phyloP scores from a whole-genome alignment of 805 yeast genomes.

The Metschnikowia cubensis region DNA sequence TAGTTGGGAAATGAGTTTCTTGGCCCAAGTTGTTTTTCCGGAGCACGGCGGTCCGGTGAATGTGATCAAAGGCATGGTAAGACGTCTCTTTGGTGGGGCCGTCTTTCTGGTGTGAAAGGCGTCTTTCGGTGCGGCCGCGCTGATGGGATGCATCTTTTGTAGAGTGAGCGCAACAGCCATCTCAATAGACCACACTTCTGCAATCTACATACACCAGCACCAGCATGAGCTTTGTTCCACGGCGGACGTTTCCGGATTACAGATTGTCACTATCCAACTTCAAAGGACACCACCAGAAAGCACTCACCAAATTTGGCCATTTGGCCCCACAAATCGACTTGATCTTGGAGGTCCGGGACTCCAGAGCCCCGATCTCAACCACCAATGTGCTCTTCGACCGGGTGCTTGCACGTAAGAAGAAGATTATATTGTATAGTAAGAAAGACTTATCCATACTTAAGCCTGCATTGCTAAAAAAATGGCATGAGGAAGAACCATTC shows the following conservation, averaged over 20 bases:
- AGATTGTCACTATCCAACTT: constrained; percentile 70
- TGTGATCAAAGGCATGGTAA: constrained; percentile 76
- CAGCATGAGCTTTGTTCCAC: constrained; percentile 53
- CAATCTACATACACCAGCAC: neutral
- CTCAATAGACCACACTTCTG: neutral
- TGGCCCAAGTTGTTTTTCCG: constrained; percentile 79
- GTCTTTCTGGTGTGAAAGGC: neutral
- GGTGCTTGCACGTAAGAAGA: constrained; percentile 51
- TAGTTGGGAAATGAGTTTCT: constrained; percentile 47
- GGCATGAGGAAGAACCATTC: constrained; percentile 35
- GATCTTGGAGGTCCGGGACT: constrained; percentile 80
- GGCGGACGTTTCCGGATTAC: constrained; percentile 70
- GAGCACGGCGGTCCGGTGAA: constrained; percentile 82
- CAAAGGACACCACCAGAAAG: constrained; percentile 87
- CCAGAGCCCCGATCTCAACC: constrained; percentile 84
- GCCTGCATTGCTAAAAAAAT: constrained; percentile 26
- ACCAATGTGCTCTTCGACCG: constrained; percentile 75
- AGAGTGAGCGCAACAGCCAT: constrained; percentile 1
- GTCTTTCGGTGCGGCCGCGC: neutral
- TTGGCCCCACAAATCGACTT: constrained; percentile 78
- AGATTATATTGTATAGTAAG: constrained; percentile 73
- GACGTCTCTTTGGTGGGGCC: neutral
- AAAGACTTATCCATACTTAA: constrained; percentile 56
- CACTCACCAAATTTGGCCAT: constrained; percentile 61
- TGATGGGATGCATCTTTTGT: neutral